Conservation (phyloP, 2,329 filamentous ascomycete genomes). For the Pleoardoris graminearum region DNA sequence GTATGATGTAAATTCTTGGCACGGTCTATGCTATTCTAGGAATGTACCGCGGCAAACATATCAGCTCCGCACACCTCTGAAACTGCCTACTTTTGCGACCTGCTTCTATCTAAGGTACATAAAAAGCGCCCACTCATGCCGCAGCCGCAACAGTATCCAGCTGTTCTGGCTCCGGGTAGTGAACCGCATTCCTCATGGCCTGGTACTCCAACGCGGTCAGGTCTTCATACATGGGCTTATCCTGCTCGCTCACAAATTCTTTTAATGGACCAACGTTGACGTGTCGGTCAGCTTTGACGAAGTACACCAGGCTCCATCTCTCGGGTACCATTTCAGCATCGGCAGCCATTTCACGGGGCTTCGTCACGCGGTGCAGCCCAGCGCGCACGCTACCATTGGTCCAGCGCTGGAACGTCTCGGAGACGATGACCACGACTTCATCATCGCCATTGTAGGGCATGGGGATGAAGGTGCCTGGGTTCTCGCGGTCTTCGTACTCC, state of each 20-base stretch:
- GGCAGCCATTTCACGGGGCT: conserved; percentile 14
- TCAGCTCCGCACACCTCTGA: too few relatives aligned
- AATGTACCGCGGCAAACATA: too few relatives aligned
- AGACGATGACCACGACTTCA: conserved; percentile 48
- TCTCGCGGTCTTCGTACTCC: conserved; percentile 33
- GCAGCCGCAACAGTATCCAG: too few relatives aligned
- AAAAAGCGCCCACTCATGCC: too few relatives aligned
- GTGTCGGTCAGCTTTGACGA: conserved; percentile 35
- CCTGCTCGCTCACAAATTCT: not conserved
- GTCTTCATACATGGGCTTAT: conserved; percentile 1
- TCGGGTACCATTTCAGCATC: conserved; percentile 21
- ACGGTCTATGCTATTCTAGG: too few relatives aligned
- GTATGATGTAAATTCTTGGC: too few relatives aligned
- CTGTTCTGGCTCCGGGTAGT: too few relatives aligned
- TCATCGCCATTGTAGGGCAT: conserved; percentile 9
- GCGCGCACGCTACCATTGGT: conserved; percentile 43
- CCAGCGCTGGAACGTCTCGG: conserved; percentile 47
- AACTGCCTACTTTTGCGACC: too few relatives aligned
- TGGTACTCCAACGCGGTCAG: conserved; percentile 6
- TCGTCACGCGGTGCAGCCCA: conserved; percentile 42
- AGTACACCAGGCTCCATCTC: conserved; percentile 39
- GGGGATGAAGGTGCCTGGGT: conserved; percentile 8
- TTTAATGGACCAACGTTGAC: conserved; percentile 6
- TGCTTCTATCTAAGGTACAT: too few relatives aligned
- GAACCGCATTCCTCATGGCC: too few relatives aligned